Base-by-base conservation (phyloP, 2,329 filamentous ascomycete genomes). In the Whalleya microplaca region DNA sequence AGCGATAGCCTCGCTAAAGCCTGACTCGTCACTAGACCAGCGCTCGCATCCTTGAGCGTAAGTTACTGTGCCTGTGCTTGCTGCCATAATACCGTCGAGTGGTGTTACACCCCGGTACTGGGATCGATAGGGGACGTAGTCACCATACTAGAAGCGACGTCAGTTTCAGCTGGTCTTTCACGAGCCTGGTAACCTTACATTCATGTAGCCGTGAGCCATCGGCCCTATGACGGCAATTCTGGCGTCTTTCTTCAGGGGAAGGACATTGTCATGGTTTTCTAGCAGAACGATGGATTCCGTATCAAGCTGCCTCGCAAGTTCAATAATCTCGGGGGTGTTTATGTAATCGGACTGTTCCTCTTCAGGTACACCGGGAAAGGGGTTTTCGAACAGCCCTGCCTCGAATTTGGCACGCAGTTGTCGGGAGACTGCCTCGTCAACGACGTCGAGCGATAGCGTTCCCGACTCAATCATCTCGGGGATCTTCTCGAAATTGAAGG, bases 191-290 rank as follows among this genome's bases (percentile, higher is more conserved):
- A 21, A 8, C 75, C 81, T 73, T 64, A 86, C 84, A 65, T 90
- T 90, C 79, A 90, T 85, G 62, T 80, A 88, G 0, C 84, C 86
- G 63, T 88, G 82, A 1, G 86, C 88, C 84, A 92, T 91, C 1
- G 88, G 88, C 0, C 89, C 89, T 64, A 92, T 89, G 16, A 92
- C 85, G 3, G 88, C 88, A 55, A 91, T 79, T 16, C 83, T 85
- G n/a, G 86, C 86, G 7, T 82, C 78, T 68, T 88, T 90, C 60
- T 79, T 80, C 45, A 86, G 61, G 0, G 84, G 84, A 7, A 86
- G 74, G 2, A 76, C 67, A 12, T 76, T 72, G 40, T 83, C 73
- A 53, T 84, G 81, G 65, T 86, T 86, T 71, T 86, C 83, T 1
- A 86, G 75, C 8, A 86, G 75, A 4, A 86, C 79, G 42, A 86